Base-by-base conservation (phyloP, 345 rosid genomes). In the Populus davidiana region DNA sequence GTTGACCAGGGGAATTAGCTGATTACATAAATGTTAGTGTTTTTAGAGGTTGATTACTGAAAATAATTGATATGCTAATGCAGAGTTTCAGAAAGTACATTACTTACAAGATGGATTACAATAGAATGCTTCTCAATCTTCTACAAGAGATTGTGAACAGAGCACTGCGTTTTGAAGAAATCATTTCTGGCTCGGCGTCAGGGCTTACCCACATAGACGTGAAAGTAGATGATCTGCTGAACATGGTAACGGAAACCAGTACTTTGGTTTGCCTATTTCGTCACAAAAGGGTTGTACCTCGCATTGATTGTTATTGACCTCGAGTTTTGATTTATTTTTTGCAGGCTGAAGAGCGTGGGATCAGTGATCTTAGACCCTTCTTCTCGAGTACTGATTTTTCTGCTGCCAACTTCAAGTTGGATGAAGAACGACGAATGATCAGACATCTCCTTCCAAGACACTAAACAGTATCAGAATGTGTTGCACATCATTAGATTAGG, bases 1-100 rank as follows among this genome's bases (percentile, higher is more conserved):
- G 50, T 13, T 44, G 50, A 44, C 17, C 50, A 20, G 23, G 23
- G 23, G 25, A 59, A 20, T n/a, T 59, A 9, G 23, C 27, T 59
- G 64, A 20, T 59, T 21, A 7, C 4, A 20, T 59, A 27, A 33
- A 49, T 7, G 20, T 71, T 52, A 6, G 17, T 63, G 23, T 31
- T 18, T n/a, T 23, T 39, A n/a, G 20, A 43, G 33, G 33, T 69
- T 49, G 31, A 43, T 67, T 56, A n/a, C 52, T 49, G 63, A 35
- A 8, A 39, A 62, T 49, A 47, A 29, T 68, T 49, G 63, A n/a
- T 54, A 25, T 71, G 33, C 70, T n/a, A 13, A 74, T 86, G 73
- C 96, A 96, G 99, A 93, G 90, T 87, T 96, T 96, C 88, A 90
- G 92, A 79, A 87, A 89, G 86, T 96, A 93, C 80, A 90, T 96